Base-by-base conservation (phyloP, 2,329 filamentous ascomycete genomes). In the Tolypocladium cylindrosporum region DNA sequence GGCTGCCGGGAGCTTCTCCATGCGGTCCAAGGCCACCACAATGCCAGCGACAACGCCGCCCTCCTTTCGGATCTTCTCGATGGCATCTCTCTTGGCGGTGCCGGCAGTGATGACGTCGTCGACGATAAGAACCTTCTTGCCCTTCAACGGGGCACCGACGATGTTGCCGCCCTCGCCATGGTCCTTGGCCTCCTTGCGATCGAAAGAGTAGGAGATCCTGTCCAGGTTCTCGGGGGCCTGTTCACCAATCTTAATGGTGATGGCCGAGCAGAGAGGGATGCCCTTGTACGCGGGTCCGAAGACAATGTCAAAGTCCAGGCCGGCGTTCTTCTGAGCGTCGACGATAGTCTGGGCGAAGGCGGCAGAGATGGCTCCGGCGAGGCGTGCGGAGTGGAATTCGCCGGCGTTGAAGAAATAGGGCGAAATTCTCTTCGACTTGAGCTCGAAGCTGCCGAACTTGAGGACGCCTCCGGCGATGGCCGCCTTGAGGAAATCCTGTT, bases 381-480 rank as follows among this genome's bases (percentile, higher is more conserved):
- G 83, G 61, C 86, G 81, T 27, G 88, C 88, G 56, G 86, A 87
- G 79, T 94, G 91, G 75, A 97, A 95, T 67, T 90, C 85, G 60
- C 92, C 91, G 53, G 92, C 91, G 74, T 96, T 97, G 85, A 97
- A 96, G 80, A 97, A 97, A 82, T 97, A 97, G 48, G 94, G 94
- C 14, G 91, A 96, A 67, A 80, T 80, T 68, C 93, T 90, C 75
- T 90, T 90, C 57, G 92, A 97, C 78, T 99, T 99, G 70, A 99
- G 85, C 66, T 88, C 89, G 77, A 90, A 94, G 70, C 81, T 85
- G 72, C 90, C 90, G 72, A 94, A 94, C 68, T 86, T 89, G 64
- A 94, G 83, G 66, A 90, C 86, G 62, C 82, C 81, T 66, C 86
- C 85, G 27, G 77, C 74, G 64, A 92, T 80, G 68, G 87, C 83